Base-by-base conservation (phyloP, 2,329 filamentous ascomycete species). In the Corniculantispora saksenae region DNA sequence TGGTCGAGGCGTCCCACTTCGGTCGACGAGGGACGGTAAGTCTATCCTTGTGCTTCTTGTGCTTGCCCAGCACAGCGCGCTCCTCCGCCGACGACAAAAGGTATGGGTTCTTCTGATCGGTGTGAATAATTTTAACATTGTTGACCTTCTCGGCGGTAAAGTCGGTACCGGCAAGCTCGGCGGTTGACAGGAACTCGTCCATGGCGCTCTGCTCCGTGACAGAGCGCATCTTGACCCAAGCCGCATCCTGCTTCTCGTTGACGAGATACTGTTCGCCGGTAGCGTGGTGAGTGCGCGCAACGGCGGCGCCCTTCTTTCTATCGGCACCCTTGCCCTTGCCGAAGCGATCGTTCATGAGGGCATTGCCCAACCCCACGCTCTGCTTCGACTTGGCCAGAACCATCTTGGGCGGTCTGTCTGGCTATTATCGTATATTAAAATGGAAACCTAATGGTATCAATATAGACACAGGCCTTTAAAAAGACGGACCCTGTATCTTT, bases 131-230 rank as follows among this genome's bases (percentile, higher is more conserved):
- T 83, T 97, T 97, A 79, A 98, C 91, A 75, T 96, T 98, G 81
- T 94, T 98, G 87, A 97, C 91, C 85, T 98, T 98, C 83, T 98
- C 94, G 32, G 95, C 96, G 1, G 94, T 98, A 79, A 99, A 99
- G 77, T 99, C 95, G 70, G 95, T 99, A 69, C 93, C 94, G n/a
- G 95, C 95, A 71, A 99, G 83, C 80, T 98, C 94, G 68, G 95
- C 96, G 1, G 95, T 99, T 65, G 91, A 92, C 69, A 99, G 83
- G 78, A 99, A 99, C 78, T 99, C 95, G 78, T 99, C 95, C 67
- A 99, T 88, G 53, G 94, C 94, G 70, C 91, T 94, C 80, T 99
- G 95, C 82, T 99, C 93, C 6, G 95, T 99, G 71, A 99, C 92
- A 77, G 93, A 97, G 82, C 94, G 93, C 95, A 99, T 98, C 84